Percentiles rank a stretch among this genome's conserved stretches.
Evolutionary conservation across 257 asterid genomes (phyloP).

Genomic region (Solanum bukasovii): DNA sequence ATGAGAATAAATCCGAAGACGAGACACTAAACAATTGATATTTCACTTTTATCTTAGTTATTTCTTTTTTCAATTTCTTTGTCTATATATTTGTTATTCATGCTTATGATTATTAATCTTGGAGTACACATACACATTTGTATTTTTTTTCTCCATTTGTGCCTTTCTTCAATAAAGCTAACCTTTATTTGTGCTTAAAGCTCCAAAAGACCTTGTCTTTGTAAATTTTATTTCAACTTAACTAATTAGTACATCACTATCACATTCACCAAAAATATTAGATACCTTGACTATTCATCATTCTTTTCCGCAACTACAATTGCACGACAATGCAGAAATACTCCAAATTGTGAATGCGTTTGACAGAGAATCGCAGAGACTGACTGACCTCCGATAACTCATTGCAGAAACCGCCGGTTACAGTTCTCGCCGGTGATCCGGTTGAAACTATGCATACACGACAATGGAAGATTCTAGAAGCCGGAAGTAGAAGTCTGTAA

Average conservation of each 20-base stretch:
- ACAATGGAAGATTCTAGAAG: neutral
- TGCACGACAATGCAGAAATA: neutral
- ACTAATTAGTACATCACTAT: neutral
- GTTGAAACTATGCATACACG: neutral
- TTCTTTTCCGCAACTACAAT: neutral
- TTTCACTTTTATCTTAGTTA: neutral
- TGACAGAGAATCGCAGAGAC: neutral
- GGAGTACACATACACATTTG: neutral
- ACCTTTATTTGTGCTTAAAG: neutral
- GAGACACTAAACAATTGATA: neutral
- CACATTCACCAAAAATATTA: neutral
- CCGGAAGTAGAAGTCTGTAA: neutral
- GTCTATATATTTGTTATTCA: neutral
- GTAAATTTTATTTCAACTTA: neutral
- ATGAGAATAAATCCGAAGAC: neutral
- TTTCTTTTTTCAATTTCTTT: too few relatives aligned
- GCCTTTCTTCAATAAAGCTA: neutral
- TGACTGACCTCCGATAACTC: constrained; percentile 1
- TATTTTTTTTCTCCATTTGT: neutral
- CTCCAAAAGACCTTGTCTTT: neutral
- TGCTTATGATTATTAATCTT: neutral
- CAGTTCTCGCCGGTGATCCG: neutral
- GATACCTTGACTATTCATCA: neutral
- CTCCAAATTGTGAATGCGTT: neutral
- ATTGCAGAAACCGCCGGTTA: neutral